Evolutionary conservation across 352 stramenopile species (phyloP).

Genomic region (Globisporangium cylindrosporum): DNA sequence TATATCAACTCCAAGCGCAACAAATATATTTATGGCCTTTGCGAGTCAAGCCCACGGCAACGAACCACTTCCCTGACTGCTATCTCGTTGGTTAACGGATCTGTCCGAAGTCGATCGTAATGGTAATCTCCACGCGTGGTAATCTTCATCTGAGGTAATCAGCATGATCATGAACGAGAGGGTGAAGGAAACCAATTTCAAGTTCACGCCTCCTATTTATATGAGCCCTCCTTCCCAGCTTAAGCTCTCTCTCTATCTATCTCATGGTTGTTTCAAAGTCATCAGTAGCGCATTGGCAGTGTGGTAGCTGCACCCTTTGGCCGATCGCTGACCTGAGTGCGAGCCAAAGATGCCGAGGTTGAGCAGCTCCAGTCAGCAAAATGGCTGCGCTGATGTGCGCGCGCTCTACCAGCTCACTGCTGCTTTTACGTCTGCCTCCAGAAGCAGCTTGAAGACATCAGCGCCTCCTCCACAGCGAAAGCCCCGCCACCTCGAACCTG

Average conservation of each 20-base stretch:
- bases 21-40: neutral
- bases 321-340: neutral
- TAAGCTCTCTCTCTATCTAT: neutral
- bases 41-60: no score
- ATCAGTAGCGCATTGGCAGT: neutral
- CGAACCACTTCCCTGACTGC: no score
- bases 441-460: neutral
- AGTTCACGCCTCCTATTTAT: neutral
- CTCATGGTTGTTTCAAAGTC: neutral
- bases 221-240: neutral
- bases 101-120: no score
- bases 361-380: neutral
- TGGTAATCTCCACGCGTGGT: no score
- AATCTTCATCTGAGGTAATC: no score
- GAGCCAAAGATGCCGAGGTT: neutral
- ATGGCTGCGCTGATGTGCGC: neutral
- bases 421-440: neutral
- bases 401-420: neutral
- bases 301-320: neutral
- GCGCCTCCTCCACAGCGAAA: neutral
- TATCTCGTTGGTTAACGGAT: no score
- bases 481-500: constrained; percentile 3
- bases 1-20: neutral
- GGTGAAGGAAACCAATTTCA: no score
- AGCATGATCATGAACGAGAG: no score